Percentiles rank a stretch among this genome's conserved stretches.
These are phyloP conservation scores for Protostelium mycophagum DNA, from an alignment of 78 protist species.

Conservation along the genomic window DNA sequence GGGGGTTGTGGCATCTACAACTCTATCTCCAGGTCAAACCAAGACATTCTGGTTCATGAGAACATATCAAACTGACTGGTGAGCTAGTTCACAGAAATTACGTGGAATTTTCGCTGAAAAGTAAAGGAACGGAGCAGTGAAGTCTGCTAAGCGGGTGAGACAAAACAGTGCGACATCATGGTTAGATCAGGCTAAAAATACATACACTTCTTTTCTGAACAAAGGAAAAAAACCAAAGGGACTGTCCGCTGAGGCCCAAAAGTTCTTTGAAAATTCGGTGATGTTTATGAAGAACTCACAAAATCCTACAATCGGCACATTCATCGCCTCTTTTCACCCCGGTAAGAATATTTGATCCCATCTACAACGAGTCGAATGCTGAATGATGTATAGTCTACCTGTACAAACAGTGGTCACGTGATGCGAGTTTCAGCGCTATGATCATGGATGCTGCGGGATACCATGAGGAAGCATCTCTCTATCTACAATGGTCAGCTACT, in stretches of 20 bases:
- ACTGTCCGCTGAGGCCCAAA: neutral
- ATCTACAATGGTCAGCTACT: neutral
- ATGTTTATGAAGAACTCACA: conserved; percentile 8
- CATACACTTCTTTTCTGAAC: neutral
- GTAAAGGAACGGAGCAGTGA: neutral
- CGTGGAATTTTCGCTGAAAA: no score
- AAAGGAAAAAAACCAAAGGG: neutral
- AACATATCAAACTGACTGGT: neutral
- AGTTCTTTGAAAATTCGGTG: neutral
- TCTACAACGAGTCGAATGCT: neutral
- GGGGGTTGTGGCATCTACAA: neutral
- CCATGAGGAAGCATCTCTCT: conserved; percentile 13
- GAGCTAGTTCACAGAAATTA: neutral
- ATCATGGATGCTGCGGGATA: conserved; percentile 24
- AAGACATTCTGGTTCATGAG: neutral
- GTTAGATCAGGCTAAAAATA: neutral
- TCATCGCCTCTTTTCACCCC: conserved; percentile 24
- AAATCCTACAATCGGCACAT: conserved; percentile 9
- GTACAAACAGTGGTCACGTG: neutral
- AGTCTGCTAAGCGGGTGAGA: neutral
- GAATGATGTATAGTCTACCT: neutral
- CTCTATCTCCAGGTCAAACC: neutral
- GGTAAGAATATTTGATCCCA: neutral
- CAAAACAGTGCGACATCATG: neutral
- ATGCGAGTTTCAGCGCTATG: conserved; percentile 21